Evolutionary conservation across 352 stramenopile genomes (phyloP).

Genomic region (Peronospora tabacina): DNA sequence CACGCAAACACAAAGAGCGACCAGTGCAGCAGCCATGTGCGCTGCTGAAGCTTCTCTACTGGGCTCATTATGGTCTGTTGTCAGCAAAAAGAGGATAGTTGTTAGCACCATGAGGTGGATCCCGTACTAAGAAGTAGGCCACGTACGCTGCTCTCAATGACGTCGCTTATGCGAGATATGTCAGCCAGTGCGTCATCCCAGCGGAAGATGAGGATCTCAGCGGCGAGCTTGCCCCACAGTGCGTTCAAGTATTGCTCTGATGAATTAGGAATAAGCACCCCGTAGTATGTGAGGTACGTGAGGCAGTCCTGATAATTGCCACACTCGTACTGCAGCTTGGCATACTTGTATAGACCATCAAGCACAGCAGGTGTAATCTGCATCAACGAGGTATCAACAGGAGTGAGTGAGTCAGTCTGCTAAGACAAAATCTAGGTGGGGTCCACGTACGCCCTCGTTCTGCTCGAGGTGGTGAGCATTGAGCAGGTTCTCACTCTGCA

Average conservation of each 20-base stretch:
- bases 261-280: conserved; percentile 77
- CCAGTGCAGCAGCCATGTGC: conserved; percentile 98
- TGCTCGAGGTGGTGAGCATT: conserved; percentile 76
- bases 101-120: not conserved
- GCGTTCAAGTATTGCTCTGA: conserved; percentile 85
- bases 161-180: conserved; percentile 90
- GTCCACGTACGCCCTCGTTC: conserved; percentile 58
- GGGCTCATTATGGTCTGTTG: conserved; percentile 59
- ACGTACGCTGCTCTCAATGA: conserved; percentile 90
- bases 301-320: conserved; percentile 92
- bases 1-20: conserved; percentile 93
- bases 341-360: conserved; percentile 90
- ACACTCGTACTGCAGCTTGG: conserved; percentile 96
- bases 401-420: not conserved
- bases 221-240: conserved; percentile 94
- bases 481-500: conserved; percentile 77
- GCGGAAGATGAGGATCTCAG: conserved; percentile 94
- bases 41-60: conserved; percentile 93
- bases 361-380: conserved; percentile 86
- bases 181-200: conserved; percentile 93
- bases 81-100: conserved; percentile 3
- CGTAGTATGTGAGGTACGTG: conserved; percentile 88
- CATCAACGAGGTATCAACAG: conserved; percentile 1
- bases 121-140: not conserved
- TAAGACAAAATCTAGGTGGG: not conserved